Base-by-base conservation (phyloP, 176 grass and related monocot genomes). In the Eleusine indica region DNA sequence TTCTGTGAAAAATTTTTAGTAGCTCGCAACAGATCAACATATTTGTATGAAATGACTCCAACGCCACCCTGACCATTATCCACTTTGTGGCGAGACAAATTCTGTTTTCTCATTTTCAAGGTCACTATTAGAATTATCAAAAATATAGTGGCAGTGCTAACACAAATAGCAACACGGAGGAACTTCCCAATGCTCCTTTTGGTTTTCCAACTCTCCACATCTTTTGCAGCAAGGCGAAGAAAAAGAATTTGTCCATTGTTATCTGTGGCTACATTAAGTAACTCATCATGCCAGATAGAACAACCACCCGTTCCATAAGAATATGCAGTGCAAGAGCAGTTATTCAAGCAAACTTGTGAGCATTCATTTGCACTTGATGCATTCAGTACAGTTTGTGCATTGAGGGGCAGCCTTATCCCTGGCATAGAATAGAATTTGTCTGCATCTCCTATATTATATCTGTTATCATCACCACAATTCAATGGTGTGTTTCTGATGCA, bases 191-290 rank as follows among this genome's bases (percentile, higher is more conserved):
- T 5, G 29, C 2, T 80, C 37, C 64, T 88, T 8, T 84, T 83
- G 0, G 63, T 68, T 60, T 80, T 61, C 9, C 4, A 19, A 53
- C 15, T 71, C 19, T 84, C 21, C 0, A 94, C 7, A 68, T 94
- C 84, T 30, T 70, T 67, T 42, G 92, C 83, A 29, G 89, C 81
- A 32, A 94, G 73, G 3, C 92, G 89, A 84, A 91, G 86, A 57
- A 87, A 85, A 28, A 91, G 68, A 30, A 73, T 85, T 66, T 83
- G 80, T 48, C 48, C 89, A 35, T 58, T 48, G 35, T 29, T n/a
- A 52, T 53, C 51, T 53, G 70, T 73, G 35, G 49, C 58, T 54
- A 91, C 62, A 73, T 94, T 85, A 15, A 87, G 71, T 17, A 91
- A 61, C 35, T 80, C 68, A 7, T 65, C 81, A 56, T 87, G 77